Percentiles rank a stretch among this genome's conserved stretches.
Evolutionary conservation across 495 filamentous ascomycete species (phyloP).

Genomic region (Xylona heveae): DNA sequence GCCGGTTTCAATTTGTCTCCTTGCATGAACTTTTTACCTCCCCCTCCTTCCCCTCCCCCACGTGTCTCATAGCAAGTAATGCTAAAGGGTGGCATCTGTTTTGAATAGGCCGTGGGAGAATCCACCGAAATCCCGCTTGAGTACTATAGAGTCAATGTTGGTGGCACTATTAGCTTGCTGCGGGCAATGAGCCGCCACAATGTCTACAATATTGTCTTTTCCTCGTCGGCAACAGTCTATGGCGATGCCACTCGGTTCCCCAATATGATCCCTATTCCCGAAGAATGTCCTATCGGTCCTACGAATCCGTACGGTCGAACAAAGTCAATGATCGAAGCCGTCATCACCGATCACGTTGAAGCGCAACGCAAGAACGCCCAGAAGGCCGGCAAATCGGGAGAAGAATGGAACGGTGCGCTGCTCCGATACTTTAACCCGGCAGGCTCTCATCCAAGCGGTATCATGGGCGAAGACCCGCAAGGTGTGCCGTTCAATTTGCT

Average conservation of each 20-base stretch:
- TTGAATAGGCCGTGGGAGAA: constrained; percentile 94
- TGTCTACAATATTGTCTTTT: constrained; percentile 95
- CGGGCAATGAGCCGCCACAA: constrained; percentile 71
- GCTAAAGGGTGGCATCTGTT: neutral
- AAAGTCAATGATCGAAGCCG: constrained; percentile 72
- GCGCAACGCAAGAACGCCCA: constrained; percentile 66
- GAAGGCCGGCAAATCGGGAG: constrained; percentile 54
- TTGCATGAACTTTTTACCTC: too few relatives aligned
- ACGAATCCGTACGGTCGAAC: constrained; percentile 96
- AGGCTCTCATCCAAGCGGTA: constrained; percentile 80
- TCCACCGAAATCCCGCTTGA: constrained; percentile 88
- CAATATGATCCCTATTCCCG: constrained; percentile 98
- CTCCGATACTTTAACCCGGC: constrained; percentile 96
- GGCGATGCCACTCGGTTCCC: constrained; percentile 90
- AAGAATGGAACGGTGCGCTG: constrained; percentile 83
- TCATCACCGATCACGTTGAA: constrained; percentile 80
- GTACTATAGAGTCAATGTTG: constrained; percentile 94
- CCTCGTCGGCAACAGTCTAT: constrained; percentile 89
- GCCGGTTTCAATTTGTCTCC: too few relatives aligned
- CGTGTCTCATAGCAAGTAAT: too few relatives aligned
- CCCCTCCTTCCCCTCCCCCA: too few relatives aligned
- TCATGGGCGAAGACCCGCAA: constrained; percentile 97
- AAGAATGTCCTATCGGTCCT: constrained; percentile 83
- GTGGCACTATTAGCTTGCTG: constrained; percentile 75
- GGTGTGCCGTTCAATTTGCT: constrained; percentile 92